Evolutionary conservation across 1,284 basidiomycete genomes (phyloP).

Genomic region (Volvariella surrecta): DNA sequence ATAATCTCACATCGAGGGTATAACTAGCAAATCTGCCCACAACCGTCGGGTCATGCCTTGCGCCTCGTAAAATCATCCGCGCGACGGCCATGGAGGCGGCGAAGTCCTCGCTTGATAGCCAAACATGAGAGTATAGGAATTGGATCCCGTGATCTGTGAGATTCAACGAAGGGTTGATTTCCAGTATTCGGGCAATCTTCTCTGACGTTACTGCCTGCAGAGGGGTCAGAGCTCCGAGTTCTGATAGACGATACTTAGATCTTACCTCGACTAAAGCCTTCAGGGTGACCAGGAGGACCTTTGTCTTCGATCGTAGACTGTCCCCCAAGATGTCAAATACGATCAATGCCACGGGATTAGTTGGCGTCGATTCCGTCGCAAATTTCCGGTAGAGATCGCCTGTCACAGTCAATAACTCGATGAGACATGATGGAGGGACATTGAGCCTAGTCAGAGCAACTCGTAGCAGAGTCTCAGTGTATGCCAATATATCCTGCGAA

Average conservation of each 20-base stretch:
- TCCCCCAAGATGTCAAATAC: constrained; percentile 51
- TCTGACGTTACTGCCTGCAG: constrained; percentile 24
- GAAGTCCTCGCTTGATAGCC: constrained; percentile 42
- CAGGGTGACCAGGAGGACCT: constrained; percentile 40
- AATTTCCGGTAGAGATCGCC: constrained; percentile 31
- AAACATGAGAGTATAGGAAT: constrained; percentile 42
- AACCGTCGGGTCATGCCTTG: constrained; percentile 26
- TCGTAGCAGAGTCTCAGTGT: constrained; percentile 50
- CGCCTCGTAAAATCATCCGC: constrained; percentile 41
- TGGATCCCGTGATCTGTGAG: constrained; percentile 42
- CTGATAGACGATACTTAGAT: background rate
- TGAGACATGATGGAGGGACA: constrained; percentile 36
- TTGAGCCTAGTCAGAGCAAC: constrained; percentile 40
- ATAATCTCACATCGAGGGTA: constrained; percentile 21
- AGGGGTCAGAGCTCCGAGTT: background rate
- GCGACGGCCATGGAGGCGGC: constrained; percentile 40
- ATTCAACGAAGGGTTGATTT: constrained; percentile 19
- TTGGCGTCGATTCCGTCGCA: constrained; percentile 17
- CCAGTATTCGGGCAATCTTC: constrained; percentile 12
- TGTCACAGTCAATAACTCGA: constrained; percentile 41
- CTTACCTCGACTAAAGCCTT: constrained; percentile 43
- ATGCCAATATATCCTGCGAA: constrained; percentile 46
- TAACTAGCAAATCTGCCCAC: constrained; percentile 24
- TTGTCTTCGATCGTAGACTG: constrained; percentile 42
- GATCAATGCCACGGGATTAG: constrained; percentile 34